Evolutionary conservation across 371 early-diverging fungal species (phyloP).

Genomic region (Rhizomucor pusillus): DNA sequence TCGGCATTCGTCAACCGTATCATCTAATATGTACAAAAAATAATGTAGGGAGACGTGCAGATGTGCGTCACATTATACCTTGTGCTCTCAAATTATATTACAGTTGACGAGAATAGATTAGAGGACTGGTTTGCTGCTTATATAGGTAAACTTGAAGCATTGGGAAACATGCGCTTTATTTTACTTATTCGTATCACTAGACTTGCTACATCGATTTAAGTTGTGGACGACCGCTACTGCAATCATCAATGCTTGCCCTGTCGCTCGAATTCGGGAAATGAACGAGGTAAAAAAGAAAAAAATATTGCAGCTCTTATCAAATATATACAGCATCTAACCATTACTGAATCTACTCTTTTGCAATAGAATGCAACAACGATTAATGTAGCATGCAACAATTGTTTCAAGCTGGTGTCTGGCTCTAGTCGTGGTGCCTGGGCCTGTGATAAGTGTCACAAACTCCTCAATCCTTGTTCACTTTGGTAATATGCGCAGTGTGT

Average conservation of each 20-base stretch:
- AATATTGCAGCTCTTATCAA: too few relatives aligned
- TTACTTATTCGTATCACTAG: slow-evolving; percentile 20
- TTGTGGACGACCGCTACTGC: slow-evolving; percentile 69
- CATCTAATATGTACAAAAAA: too few relatives aligned
- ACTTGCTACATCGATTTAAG: slow-evolving; percentile 76
- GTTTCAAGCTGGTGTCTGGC: slow-evolving; percentile 64
- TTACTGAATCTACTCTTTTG: too few relatives aligned
- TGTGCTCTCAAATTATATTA: slow-evolving; percentile 53
- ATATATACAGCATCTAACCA: too few relatives aligned
- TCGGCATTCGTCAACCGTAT: too few relatives aligned
- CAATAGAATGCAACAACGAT: slow-evolving; percentile 74
- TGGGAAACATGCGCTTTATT: neutral
- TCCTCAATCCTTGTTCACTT: slow-evolving; percentile 67
- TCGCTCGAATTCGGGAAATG: slow-evolving; percentile 50
- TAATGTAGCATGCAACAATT: slow-evolving; percentile 69
- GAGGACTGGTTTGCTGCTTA: slow-evolving; percentile 76
- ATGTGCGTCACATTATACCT: slow-evolving; percentile 77
- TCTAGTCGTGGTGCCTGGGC: slow-evolving; percentile 62
- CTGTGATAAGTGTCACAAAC: slow-evolving; percentile 70
- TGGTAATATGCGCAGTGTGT: slow-evolving; percentile 51
- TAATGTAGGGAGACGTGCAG: slow-evolving; percentile 82
- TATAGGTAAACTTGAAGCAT: slow-evolving; percentile 47
- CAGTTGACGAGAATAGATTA: slow-evolving; percentile 44
- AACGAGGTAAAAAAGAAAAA: slow-evolving; percentile 60
- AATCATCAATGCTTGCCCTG: slow-evolving; percentile 57